These are phyloP conservation scores for Ligustrum vulgare DNA, from an alignment of 257 asterid species.

Conservation along the genomic window DNA sequence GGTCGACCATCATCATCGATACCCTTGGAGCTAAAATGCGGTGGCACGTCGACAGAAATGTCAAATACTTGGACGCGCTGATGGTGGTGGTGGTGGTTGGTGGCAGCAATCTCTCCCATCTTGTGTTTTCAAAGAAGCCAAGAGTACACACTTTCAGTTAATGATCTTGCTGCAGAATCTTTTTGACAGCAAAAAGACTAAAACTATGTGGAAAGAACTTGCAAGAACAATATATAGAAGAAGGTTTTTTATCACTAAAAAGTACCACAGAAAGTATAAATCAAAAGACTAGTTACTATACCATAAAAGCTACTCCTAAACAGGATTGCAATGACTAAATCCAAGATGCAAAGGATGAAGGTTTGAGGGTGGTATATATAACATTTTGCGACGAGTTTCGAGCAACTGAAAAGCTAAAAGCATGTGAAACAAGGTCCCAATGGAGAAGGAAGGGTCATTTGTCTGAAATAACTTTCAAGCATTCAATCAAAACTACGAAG, in stretches of 20 bases:
- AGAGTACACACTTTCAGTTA: not conserved
- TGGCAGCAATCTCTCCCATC: slow-evolving; percentile 61
- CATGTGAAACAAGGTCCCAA: slow-evolving; percentile 22
- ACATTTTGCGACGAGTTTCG: not conserved
- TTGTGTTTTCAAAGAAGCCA: slow-evolving; percentile 19
- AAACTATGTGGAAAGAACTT: not conserved
- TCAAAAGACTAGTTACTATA: not conserved
- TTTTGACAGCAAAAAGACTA: not conserved
- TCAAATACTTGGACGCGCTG: slow-evolving; percentile 37
- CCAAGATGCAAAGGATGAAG: not conserved
- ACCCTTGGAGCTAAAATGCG: slow-evolving; percentile 38
- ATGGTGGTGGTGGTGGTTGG: slow-evolving; percentile 56
- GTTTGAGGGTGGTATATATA: slow-evolving; percentile 25
- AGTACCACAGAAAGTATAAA: not conserved
- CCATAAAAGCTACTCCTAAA: not conserved
- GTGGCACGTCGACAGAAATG: slow-evolving; percentile 41
- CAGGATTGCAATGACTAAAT: not conserved
- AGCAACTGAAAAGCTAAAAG: slow-evolving; percentile 21
- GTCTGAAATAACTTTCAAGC: slow-evolving; percentile 21
- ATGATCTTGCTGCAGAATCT: not conserved
- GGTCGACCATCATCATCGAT: slow-evolving; percentile 62
- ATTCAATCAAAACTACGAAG: slow-evolving; percentile 25
- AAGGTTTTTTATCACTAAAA: not conserved
- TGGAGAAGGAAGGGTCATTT: slow-evolving; percentile 13
- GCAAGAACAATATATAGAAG: not conserved